Percentiles rank a stretch among this genome's conserved stretches.
Evolutionary conservation across 306 rosid genomes (phyloP).

Genomic region (Spatholobus suberectus): DNA sequence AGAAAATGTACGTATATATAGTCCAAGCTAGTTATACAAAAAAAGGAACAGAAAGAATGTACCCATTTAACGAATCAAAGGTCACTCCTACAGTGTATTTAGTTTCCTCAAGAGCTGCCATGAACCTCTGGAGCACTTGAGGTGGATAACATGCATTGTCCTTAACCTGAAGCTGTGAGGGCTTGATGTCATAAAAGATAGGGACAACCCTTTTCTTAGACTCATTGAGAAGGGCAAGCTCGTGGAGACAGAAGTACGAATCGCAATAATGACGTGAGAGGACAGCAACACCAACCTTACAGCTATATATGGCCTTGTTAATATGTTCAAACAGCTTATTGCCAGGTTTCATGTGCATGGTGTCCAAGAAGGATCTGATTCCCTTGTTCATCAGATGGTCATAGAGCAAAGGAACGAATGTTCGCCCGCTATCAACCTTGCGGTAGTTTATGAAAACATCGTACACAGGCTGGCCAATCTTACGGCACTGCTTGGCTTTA

Average conservation of each 20-base stretch:
- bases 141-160: constrained; percentile 31
- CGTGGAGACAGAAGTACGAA: too few species aligned
- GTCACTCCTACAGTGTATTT: constrained; percentile 62
- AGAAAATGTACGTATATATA: too few species aligned
- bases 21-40: neutral
- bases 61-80: constrained; percentile 57
- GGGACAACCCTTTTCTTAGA: constrained; percentile 62
- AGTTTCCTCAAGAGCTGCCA: constrained; percentile 65
- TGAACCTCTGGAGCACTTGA: constrained; percentile 41
- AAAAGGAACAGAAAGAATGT: neutral
- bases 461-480: neutral
- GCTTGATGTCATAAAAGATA: too few species aligned
- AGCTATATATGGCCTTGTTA: constrained; percentile 50
- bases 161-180: too few species aligned
- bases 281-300: constrained; percentile 59
- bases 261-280: constrained; percentile 63
- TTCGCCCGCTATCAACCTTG: neutral
- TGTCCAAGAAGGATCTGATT: neutral
- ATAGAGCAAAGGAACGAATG: neutral
- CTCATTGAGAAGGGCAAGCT: constrained; percentile 52
- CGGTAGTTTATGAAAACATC: neutral
- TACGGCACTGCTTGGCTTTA: neutral
- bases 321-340: neutral
- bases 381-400: neutral
- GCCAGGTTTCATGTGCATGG: neutral